Percentiles rank a stretch among this genome's conserved stretches.
These are phyloP conservation scores for Quercus agrifolia DNA, from an alignment of 306 rosid species.

Conservation along the genomic window DNA sequence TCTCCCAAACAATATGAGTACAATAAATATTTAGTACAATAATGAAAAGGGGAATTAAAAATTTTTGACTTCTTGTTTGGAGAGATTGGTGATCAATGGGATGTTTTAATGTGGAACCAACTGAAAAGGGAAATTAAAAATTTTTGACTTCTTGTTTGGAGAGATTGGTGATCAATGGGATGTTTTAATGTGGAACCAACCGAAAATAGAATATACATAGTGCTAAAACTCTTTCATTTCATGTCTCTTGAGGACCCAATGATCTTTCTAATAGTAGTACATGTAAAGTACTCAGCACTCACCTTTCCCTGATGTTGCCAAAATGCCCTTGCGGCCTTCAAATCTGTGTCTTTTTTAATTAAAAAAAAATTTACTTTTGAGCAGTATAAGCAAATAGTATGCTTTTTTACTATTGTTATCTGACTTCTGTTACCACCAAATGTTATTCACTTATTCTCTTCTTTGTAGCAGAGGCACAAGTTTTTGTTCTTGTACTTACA, in stretches of 20 bases:
- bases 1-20: too few relatives aligned
- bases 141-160: conserved; percentile 13
- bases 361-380: conserved; percentile 14
- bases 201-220: conserved; percentile 21
- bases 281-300: conserved; percentile 11
- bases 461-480: conserved; percentile 28
- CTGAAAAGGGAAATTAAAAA: not conserved
- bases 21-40: too few relatives aligned
- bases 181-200: conserved; percentile 15
- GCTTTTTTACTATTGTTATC: conserved; percentile 32
- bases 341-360: not conserved
- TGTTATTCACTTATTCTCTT: conserved; percentile 42
- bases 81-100: conserved; percentile 1
- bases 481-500: conserved; percentile 39
- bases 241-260: conserved; percentile 24
- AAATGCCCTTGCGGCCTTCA: conserved; percentile 32
- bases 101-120: conserved; percentile 13
- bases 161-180: not conserved
- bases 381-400: conserved; percentile 23
- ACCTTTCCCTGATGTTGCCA: conserved; percentile 40
- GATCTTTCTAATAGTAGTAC: conserved; percentile 24
- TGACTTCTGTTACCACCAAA: conserved; percentile 27
- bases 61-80: conserved; percentile 10
- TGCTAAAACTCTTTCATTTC: conserved; percentile 30
- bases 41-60: too few relatives aligned